These are phyloP conservation scores for Erodium maritimum DNA, from an alignment of 345 rosid species.

Conservation along the genomic window DNA sequence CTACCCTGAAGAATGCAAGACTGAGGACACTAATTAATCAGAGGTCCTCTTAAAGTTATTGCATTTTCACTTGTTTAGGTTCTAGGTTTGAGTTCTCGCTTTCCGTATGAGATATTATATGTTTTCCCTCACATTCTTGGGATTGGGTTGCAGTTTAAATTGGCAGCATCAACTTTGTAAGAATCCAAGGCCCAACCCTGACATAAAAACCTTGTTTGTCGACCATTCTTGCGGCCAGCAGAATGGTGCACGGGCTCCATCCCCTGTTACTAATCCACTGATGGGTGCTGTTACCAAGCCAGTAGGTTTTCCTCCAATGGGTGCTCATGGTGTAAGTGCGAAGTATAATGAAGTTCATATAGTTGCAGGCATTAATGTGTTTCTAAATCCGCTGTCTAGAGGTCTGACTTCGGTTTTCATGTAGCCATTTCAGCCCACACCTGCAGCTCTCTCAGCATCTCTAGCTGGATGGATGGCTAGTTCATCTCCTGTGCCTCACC, in stretches of 20 bases:
- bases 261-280: slow-evolving; percentile 69
- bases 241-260: slow-evolving; percentile 60
- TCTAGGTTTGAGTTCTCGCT: neutral
- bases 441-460: slow-evolving; percentile 50
- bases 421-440: slow-evolving; percentile 68
- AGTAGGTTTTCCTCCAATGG: slow-evolving; percentile 44
- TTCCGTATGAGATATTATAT: neutral
- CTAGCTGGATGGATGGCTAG: slow-evolving; percentile 82
- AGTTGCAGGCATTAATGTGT: neutral
- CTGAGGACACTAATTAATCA: slow-evolving; percentile 71
- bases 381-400: slow-evolving; percentile 1
- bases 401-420: slow-evolving; percentile 12
- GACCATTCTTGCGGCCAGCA: slow-evolving; percentile 72
- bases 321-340: slow-evolving; percentile 62
- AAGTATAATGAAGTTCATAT: neutral
- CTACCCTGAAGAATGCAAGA: slow-evolving; percentile 67
- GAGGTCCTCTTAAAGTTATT: slow-evolving; percentile 32
- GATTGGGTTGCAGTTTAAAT: slow-evolving; percentile 43
- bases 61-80: slow-evolving; percentile 1
- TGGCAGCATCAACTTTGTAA: slow-evolving; percentile 89
- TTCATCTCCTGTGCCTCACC: slow-evolving; percentile 55
- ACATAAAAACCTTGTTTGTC: slow-evolving; percentile 67
- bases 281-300: slow-evolving; percentile 53
- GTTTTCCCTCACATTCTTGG: too few relatives aligned
- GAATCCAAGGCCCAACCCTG: slow-evolving; percentile 73